Evolutionary conservation across 2,329 filamentous ascomycete species (phyloP), one percentile per base, ranked within the genome.

Genomic region (Aspergillus fumigatiaffinis): DNA sequence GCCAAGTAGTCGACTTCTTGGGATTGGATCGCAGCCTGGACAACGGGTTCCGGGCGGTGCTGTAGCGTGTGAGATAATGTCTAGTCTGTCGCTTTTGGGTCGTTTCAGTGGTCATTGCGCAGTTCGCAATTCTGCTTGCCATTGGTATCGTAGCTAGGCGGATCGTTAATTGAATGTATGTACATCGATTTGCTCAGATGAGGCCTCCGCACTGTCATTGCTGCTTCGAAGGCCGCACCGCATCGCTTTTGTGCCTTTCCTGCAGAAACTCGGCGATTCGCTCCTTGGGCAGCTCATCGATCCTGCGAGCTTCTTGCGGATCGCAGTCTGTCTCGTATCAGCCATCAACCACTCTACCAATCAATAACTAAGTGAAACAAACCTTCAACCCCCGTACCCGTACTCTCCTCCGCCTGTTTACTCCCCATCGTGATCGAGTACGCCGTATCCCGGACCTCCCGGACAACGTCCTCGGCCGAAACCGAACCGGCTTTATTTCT

Each of bases 1-100:
- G 80, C 1, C 79, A 81, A 64, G 72, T 87, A 3, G 74, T 76
- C 44, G 77, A 82, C 55, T 80, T 82, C 67, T 61, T 87, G 57
- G 81, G 76, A 1, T 62, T 87, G 56, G 78, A 85, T 53, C 67
- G 63, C 8, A 59, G 59, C 3, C 26, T 57, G 20, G 71, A 72
- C 4, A 55, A 56, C 41, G 70, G 71, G 0, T 72, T 75, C 51
- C 66, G 57, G 32, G 66, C 72, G 0, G 44, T 67, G 48, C 52
- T 73, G 44, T 74, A 52, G 23, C 14, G 25, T 21, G 48, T 46
- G 23, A 6, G 32, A 21, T 38, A 6, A n/a, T 7, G 32, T 17
- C 32, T 38, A 38, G 14, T 38, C 3, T 38, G 32, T 17, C 32
- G 14, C 32, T 38, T 17, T 38, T 8, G 23, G 28, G 26, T 29